Conservation (phyloP, 2,329 filamentous ascomycete genomes). For the Fonsecaea multimorphosa region DNA sequence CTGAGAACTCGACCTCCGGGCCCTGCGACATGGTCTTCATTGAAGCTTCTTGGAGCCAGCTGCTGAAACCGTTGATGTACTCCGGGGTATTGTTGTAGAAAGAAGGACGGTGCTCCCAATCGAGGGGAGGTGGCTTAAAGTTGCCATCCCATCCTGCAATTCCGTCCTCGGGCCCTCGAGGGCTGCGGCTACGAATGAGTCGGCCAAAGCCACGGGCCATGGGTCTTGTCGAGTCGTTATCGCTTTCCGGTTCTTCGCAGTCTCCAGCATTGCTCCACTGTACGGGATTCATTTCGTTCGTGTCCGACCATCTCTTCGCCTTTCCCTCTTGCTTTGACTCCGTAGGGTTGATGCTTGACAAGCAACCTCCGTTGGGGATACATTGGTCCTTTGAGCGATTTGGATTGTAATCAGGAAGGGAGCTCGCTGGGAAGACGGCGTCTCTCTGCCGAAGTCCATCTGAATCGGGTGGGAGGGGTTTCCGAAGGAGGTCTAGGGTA, state of each 20-base stretch:
- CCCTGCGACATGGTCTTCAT: constrained; percentile 11
- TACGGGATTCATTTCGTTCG: neutral
- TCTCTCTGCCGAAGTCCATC: neutral
- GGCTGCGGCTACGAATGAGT: constrained; percentile 19
- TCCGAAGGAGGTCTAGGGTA: constrained; percentile 21
- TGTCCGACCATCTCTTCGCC: constrained; percentile 11
- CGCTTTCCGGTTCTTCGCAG: constrained; percentile 27
- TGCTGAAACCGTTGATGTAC: constrained; percentile 42
- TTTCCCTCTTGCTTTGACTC: neutral
- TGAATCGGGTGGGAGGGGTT: constrained; percentile 3
- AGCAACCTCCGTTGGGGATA: neutral
- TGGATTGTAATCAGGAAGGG: neutral
- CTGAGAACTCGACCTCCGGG: constrained; percentile 18
- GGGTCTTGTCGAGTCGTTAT: constrained; percentile 23
- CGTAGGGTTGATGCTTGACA: neutral
- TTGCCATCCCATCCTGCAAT: constrained; percentile 53
- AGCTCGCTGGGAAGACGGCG: too few relatives aligned
- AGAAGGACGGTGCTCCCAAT: constrained; percentile 54
- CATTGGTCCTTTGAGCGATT: neutral
- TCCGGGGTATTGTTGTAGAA: constrained; percentile 39
- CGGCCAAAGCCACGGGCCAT: constrained; percentile 28
- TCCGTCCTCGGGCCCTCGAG: constrained; percentile 15
- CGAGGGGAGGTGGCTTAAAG: constrained; percentile 53
- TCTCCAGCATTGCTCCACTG: constrained; percentile 35
- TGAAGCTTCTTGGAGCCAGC: constrained; percentile 32